Base-by-base conservation (phyloP, 106 monocot species). In the Dendrobium nobile region DNA sequence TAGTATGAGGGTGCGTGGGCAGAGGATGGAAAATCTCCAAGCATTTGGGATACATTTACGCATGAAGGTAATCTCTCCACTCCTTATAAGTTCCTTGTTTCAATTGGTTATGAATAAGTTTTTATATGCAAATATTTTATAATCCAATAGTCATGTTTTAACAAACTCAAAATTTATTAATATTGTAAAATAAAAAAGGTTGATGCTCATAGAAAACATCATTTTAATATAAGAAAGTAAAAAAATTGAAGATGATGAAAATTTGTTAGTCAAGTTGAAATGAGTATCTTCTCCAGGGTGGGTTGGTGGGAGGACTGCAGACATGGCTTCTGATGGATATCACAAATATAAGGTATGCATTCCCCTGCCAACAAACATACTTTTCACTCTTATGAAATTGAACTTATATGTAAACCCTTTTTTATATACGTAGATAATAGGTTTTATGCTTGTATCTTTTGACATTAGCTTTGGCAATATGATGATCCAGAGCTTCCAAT, bases 281-380 rank as follows among this genome's bases (percentile, higher is more conserved):
- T 58, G 20, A 2, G 15, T 58, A 58, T 18, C 20, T 58, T 65
- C 15, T 45, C 31, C 74, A 75, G 81, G 75, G 41, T 54, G 74
- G 73, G 56, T 10, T 1, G 4, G 7, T 41, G 81, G 81, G 3
- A 85, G 86, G 73, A 88, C 90, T 1, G 95, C 85, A 22, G 95
- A 95, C 59, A 47, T 88, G 20, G 81, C 90, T 41, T 73, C 88
- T 13, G 95, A 88, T 73, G 89, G 89, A 17, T 95, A 95, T 82
- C 92, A 95, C 80, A 92, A 92, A 78, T 95, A 89, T 77, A 90
- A 90, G 92, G 92, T 93, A 56, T 59, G 55, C 7, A 8, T 75
- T 56, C 10, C 1, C 41, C 67, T 79, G 20, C 22, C 40, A 55
- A 17, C 45, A 45, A 45, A 8, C 8, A 7, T 45, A 7, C 9